Conservation (phyloP, 1,139 yeast genomes). For the Kodamaea alishanica region DNA sequence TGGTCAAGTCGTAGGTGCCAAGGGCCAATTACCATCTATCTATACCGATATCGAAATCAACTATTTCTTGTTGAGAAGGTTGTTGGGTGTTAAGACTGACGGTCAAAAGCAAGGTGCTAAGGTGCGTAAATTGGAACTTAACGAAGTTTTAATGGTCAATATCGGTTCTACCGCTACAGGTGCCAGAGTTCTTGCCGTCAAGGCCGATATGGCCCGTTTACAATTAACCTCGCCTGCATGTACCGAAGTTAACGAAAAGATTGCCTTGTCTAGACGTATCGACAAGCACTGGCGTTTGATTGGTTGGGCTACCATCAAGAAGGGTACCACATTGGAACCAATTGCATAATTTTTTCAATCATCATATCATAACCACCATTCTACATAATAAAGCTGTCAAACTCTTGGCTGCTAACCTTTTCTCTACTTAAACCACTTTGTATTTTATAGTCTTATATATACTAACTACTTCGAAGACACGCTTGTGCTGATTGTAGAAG, state of each 20-base stretch:
- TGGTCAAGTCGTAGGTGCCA: conserved; percentile 98
- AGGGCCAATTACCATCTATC: conserved; percentile 91
- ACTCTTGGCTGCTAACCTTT: neutral
- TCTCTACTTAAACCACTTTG: conserved; percentile 4
- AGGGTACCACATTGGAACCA: conserved; percentile 87
- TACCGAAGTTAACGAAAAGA: conserved; percentile 96
- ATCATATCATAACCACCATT: neutral
- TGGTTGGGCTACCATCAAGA: conserved; percentile 99
- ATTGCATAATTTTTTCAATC: conserved; percentile 25
- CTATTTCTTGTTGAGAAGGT: conserved; percentile 92
- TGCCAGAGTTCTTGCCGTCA: conserved; percentile 96
- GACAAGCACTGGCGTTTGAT: conserved; percentile 99
- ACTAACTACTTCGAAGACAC: no score
- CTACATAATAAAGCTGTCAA: neutral
- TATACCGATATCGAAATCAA: conserved; percentile 97
- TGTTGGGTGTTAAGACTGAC: conserved; percentile 97
- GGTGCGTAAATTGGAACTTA: conserved; percentile 89
- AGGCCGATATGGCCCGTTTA: conserved; percentile 99
- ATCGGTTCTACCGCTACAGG: conserved; percentile 99
- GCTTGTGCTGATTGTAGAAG: conserved; percentile 12
- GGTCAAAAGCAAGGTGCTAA: conserved; percentile 93
- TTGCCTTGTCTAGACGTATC: conserved; percentile 97
- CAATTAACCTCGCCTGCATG: conserved; percentile 97
- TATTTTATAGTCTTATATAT: no score
- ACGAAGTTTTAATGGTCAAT: conserved; percentile 97